phyloP scores from a whole-genome alignment of 306 rosid species.

The Medicago ruthenica region DNA sequence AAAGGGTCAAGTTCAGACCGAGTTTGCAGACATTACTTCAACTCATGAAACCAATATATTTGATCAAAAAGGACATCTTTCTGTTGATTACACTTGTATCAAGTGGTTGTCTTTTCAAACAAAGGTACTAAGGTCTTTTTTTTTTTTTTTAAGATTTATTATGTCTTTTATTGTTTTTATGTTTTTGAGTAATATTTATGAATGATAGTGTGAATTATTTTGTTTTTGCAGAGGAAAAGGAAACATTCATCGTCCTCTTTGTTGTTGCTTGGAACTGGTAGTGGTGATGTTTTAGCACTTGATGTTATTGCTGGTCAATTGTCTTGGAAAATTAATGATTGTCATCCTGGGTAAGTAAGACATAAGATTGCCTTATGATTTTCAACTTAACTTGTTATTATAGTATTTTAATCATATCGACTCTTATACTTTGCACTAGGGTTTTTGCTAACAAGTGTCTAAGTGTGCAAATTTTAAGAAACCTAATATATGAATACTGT shows the following conservation, averaged over 20 bases:
- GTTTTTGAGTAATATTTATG: not conserved
- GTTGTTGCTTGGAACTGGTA: constrained; percentile 86
- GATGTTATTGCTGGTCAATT: constrained; percentile 81
- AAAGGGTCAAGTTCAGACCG: constrained; percentile 85
- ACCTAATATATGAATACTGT: not conserved
- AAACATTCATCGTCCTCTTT: constrained; percentile 64
- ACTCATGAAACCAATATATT: constrained; percentile 56
- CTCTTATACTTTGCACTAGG: not conserved
- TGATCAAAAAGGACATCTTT: constrained; percentile 82
- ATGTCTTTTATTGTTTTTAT: not conserved
- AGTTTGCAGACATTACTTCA: constrained; percentile 75
- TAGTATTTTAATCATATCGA: not conserved
- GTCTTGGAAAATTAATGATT: constrained; percentile 78
- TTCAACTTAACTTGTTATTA: not conserved
- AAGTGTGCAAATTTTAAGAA: not conserved
- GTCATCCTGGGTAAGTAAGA: constrained; percentile 94
- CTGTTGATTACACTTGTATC: constrained; percentile 95
- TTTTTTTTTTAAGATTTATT: not conserved
- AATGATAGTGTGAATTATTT: constrained; percentile 33
- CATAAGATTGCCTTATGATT: not conserved
- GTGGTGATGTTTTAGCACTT: constrained; percentile 87
- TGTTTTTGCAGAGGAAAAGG: constrained; percentile 72
- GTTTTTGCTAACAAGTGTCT: not conserved
- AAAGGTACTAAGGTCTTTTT: constrained; percentile 57
- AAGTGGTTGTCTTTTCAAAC: constrained; percentile 74